Evolutionary conservation across 164 flowering plant genomes (phyloP).

Genomic region (Vitis rotundifolia): DNA sequence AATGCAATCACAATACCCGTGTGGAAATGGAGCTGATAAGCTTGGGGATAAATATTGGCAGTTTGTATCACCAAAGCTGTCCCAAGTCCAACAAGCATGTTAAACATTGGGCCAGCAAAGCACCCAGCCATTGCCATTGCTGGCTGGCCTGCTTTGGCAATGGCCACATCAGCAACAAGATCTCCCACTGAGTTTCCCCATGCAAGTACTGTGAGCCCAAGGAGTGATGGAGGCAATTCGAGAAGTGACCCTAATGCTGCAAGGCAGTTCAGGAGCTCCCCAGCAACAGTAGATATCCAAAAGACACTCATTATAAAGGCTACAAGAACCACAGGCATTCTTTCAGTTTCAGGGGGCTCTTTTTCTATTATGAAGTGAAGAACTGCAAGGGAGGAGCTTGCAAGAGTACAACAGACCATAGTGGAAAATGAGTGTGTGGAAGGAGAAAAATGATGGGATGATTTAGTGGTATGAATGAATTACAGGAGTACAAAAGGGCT

Average conservation of each 20-base stretch:
- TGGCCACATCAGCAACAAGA: constrained; percentile 97
- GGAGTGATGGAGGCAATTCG: constrained; percentile 72
- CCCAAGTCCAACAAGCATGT: constrained; percentile 97
- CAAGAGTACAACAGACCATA: constrained; percentile 77
- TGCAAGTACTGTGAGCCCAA: constrained; percentile 95
- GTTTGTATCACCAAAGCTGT: constrained; percentile 81
- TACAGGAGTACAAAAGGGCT: constrained; percentile 71
- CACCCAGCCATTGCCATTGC: constrained; percentile 99
- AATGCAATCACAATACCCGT: constrained; percentile 84
- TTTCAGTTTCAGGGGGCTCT: constrained; percentile 80
- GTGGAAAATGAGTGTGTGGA: constrained; percentile 67
- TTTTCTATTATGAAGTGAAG: constrained; percentile 72
- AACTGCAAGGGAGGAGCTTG: constrained; percentile 64
- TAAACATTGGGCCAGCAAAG: constrained; percentile 99
- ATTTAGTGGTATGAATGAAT: constrained; percentile 69
- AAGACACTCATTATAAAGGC: constrained; percentile 96
- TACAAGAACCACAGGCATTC: constrained; percentile 49
- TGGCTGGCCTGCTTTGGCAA: constrained; percentile 97
- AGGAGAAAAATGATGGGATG: constrained; percentile 73
- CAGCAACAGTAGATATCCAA: constrained; percentile 95
- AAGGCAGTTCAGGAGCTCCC: constrained; percentile 85
- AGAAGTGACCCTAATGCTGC: constrained; percentile 76
- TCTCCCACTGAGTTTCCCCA: constrained; percentile 99
- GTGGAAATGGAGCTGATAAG: constrained; percentile 78
- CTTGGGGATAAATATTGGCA: constrained; percentile 66